Percentiles rank a stretch among this genome's conserved stretches.
These are phyloP conservation scores for Jamesozyma hellenica DNA, from an alignment of 805 yeast genomes.

Conservation along the genomic window DNA sequence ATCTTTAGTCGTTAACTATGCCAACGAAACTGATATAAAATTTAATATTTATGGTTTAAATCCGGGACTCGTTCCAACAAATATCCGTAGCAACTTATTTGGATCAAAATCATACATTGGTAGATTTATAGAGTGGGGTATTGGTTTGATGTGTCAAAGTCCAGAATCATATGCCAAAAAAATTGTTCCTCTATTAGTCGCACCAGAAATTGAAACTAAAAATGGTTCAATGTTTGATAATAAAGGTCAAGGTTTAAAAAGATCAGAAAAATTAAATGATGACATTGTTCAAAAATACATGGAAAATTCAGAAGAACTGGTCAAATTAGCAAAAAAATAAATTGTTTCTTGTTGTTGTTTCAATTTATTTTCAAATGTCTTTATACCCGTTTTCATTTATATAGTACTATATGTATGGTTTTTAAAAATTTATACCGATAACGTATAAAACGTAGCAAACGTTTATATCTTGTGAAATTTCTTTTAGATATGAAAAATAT, in stretches of 20 bases:
- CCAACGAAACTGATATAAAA: conserved; percentile 4
- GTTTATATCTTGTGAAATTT: too few relatives aligned
- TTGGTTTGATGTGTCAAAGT: conserved; percentile 27
- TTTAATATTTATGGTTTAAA: conserved; percentile 30
- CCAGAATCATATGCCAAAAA: conserved; percentile 29
- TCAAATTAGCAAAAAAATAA: conserved; percentile 3
- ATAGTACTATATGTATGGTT: too few relatives aligned
- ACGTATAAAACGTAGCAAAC: too few relatives aligned
- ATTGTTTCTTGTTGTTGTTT: too few relatives aligned
- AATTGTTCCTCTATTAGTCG: conserved; percentile 26
- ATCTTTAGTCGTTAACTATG: conserved; percentile 23
- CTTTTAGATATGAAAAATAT: too few relatives aligned
- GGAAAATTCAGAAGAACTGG: conserved; percentile 15
- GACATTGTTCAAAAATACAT: conserved; percentile 23
- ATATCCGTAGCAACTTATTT: conserved; percentile 28
- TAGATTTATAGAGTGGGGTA: conserved; percentile 19
- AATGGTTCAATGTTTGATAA: conserved; percentile 28
- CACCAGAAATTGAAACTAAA: conserved; percentile 22
- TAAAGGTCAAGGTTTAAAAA: conserved; percentile 21
- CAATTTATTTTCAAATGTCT: too few relatives aligned
- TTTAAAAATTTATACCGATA: too few relatives aligned
- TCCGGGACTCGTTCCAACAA: conserved; percentile 33
- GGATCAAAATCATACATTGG: conserved; percentile 25
- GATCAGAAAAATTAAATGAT: conserved; percentile 24
- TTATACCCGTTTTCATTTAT: too few relatives aligned